These are phyloP conservation scores for Salix purpurea DNA, from an alignment of 345 rosid species.

Conservation along the genomic window DNA sequence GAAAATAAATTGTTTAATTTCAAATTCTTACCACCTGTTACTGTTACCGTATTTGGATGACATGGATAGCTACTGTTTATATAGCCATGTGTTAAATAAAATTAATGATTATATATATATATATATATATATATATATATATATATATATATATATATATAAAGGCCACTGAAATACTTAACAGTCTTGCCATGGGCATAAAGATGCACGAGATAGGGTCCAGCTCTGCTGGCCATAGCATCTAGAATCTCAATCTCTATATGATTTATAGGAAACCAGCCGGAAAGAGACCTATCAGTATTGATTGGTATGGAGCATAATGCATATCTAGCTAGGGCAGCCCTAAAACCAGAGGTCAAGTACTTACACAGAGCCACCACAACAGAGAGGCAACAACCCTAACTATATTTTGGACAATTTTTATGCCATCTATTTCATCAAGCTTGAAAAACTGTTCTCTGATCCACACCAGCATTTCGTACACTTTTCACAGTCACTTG, in stretches of 20 bases:
- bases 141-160: no score
- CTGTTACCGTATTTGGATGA: no score
- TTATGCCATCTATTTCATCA: not conserved
- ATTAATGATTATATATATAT: no score
- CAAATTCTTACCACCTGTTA: no score
- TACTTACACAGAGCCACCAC: not conserved
- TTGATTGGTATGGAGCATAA: no score
- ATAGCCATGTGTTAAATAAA: no score
- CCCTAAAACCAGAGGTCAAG: not conserved
- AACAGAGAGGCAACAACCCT: not conserved
- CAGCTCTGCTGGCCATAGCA: not conserved
- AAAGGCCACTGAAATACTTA: not conserved
- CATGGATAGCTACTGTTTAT: no score
- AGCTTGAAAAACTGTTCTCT: not conserved
- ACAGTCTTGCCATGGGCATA: not conserved
- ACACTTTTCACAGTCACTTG: not conserved
- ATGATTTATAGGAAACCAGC: no score
- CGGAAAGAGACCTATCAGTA: no score
- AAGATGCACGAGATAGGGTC: not conserved
- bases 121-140: no score
- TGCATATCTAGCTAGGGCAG: not conserved
- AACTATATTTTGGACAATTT: not conserved
- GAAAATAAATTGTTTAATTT: rapidly evolving
- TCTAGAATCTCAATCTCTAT: not conserved
- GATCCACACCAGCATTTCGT: not conserved